Conservation (phyloP, 768 basidiomycete species). For the Ramaria sp. region DNA sequence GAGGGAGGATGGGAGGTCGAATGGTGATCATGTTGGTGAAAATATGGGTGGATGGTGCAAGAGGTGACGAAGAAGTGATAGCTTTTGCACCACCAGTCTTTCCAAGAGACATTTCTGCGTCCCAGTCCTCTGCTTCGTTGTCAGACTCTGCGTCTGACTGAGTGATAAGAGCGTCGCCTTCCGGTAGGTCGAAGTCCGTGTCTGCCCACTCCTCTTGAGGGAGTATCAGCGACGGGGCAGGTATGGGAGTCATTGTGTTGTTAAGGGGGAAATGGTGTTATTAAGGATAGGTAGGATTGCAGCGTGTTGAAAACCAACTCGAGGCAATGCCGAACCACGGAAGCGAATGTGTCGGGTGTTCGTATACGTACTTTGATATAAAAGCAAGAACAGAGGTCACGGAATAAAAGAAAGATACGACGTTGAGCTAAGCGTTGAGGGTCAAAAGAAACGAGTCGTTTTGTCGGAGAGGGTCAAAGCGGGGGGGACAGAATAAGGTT, state of each 20-base stretch:
- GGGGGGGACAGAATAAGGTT: not conserved
- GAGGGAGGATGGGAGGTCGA: conserved; percentile 41
- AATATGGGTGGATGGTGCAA: conserved; percentile 20
- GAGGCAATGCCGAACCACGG: not conserved
- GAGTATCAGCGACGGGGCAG: conserved; percentile 41
- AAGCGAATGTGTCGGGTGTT: not conserved
- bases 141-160: conserved; percentile 42
- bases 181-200: conserved; percentile 78
- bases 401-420: conserved; percentile 3
- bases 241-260: conserved; percentile 42
- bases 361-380: not conserved
- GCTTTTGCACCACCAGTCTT: conserved; percentile 43
- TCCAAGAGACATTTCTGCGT: conserved; percentile 61
- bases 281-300: conserved; percentile 13
- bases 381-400: not conserved
- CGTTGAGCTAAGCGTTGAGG: not conserved
- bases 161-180: conserved; percentile 56
- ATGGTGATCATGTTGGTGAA: conserved; percentile 38
- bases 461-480: not conserved
- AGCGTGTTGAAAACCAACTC: conserved; percentile 5
- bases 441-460: not conserved
- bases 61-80: conserved; percentile 26
- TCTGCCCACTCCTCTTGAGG: conserved; percentile 77
- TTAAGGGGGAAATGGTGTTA: conserved; percentile 12
- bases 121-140: conserved; percentile 68